Base-by-base conservation (phyloP, 768 basidiomycete species). In the Cystobasidium ongulense region DNA sequence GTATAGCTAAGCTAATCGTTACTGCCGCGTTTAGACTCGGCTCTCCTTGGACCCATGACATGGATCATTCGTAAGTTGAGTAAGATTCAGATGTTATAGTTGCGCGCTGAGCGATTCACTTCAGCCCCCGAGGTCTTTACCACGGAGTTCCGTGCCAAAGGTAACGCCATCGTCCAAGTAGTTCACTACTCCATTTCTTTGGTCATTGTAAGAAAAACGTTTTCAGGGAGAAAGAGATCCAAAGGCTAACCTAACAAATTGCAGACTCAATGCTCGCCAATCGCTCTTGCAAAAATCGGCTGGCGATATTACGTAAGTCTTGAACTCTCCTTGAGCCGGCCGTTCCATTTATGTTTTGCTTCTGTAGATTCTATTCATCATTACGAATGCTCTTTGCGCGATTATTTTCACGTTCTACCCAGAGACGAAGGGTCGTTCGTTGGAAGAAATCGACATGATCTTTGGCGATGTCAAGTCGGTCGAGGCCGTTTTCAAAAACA, bases 371-470 rank as follows among this genome's bases (percentile, higher is more conserved):
- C 46, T 68, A 2, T 64, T 64, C 63, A 36, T 35, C 29, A 15
- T 72, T 15, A 63, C 61, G 17, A 72, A 72, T 31, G 53, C 35
- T 18, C 29, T 72, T 52, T 72, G 70, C 38, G 70, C 70, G 3
- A 17, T 43, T n/a, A 64, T 72, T 7, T 63, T 72, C 31, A 13
- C 11, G 13, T 46, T 72, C 70, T 72, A 63, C 25, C 70, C 70
- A 4, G 70, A 72, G 36, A 72, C 70, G 1, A 72, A 72, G 43
- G 70, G 70, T 17, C 38, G 61, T 17, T 27, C 23, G 8, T 64
- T 72, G 17, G 70, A 72, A 46, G 70, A 72, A 18, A 72, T 72
- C 53, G 61, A 63, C 31, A 3, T 63, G 11, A 72, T 72, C 27
- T 72, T 72, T 36, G 70, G 70, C 5, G 70, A 72, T 33, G 70